Percentiles rank a stretch among this genome's conserved stretches.
Conservation (phyloP, 495 filamentous ascomycete species). For the Neurospora discreta region DNA sequence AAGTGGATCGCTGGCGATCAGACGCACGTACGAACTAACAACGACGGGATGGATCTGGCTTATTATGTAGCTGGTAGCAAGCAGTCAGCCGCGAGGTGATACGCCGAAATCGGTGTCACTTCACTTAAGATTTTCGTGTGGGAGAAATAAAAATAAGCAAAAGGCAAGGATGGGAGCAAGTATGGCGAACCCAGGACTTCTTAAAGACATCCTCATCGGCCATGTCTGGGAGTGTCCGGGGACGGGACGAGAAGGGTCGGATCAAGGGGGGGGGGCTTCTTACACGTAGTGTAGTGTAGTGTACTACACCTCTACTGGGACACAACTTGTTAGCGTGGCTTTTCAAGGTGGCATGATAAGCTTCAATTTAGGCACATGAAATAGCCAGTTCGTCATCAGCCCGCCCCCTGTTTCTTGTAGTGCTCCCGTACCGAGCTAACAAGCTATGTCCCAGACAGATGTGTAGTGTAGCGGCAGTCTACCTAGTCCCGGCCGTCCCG, state of each 20-base stretch:
- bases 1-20: background rate
- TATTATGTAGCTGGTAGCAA: background rate
- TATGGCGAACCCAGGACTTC: background rate
- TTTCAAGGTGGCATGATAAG: no score
- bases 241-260: background rate
- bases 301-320: no score
- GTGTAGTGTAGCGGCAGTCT: no score
- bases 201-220: background rate
- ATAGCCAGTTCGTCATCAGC: no score
- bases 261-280: background rate
- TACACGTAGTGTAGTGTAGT: background rate
- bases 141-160: background rate
- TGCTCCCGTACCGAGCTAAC: no score
- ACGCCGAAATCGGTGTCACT: background rate
- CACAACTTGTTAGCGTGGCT: no score
- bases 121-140: background rate
- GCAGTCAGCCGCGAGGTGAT: background rate
- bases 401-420: no score
- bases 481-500: background rate
- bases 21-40: background rate
- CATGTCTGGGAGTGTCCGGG: background rate
- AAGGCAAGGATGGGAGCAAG: background rate
- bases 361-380: no score
- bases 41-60: background rate
- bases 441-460: no score